Evolutionary conservation across 2,329 filamentous ascomycete species (phyloP).

Genomic region (Fusarium sterilihyphosum): DNA sequence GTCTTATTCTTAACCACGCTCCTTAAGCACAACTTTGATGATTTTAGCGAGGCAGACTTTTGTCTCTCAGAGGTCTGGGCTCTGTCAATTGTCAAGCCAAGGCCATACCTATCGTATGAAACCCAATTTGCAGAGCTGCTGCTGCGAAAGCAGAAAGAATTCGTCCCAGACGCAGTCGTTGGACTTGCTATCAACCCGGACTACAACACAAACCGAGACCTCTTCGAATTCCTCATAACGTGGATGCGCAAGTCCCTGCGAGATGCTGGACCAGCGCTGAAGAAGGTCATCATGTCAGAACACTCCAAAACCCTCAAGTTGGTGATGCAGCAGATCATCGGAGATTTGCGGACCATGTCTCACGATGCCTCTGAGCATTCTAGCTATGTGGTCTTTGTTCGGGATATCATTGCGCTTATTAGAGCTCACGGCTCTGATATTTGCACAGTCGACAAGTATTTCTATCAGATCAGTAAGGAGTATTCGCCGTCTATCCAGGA

Average conservation of each 20-base stretch:
- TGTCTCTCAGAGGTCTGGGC: conserved; percentile 64
- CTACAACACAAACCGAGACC: conserved; percentile 59
- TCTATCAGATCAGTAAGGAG: conserved; percentile 64
- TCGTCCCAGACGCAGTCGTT: conserved; percentile 54
- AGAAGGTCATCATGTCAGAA: conserved; percentile 51
- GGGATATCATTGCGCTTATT: conserved; percentile 62
- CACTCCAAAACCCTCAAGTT: conserved; percentile 56
- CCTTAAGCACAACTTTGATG: conserved; percentile 57
- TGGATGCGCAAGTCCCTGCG: conserved; percentile 62
- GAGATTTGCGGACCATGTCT: conserved; percentile 56
- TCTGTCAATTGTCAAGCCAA: conserved; percentile 62
- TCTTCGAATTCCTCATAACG: conserved; percentile 61
- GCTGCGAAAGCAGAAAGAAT: conserved; percentile 53
- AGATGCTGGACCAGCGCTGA: conserved; percentile 48
- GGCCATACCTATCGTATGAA: conserved; percentile 57
- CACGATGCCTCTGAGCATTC: conserved; percentile 54
- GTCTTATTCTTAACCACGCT: conserved; percentile 63
- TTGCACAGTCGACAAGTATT: conserved; percentile 64
- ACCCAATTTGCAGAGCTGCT: conserved; percentile 60
- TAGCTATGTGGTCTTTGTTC: conserved; percentile 62
- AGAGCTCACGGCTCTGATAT: conserved; percentile 64
- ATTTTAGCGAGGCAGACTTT: conserved; percentile 58
- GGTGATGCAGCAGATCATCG: conserved; percentile 65
- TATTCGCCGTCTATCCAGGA: conserved; percentile 66
- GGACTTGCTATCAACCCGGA: conserved; percentile 52